phyloP scores from a whole-genome alignment of 2,329 filamentous ascomycete genomes.

The Ciborinia camelliae region DNA sequence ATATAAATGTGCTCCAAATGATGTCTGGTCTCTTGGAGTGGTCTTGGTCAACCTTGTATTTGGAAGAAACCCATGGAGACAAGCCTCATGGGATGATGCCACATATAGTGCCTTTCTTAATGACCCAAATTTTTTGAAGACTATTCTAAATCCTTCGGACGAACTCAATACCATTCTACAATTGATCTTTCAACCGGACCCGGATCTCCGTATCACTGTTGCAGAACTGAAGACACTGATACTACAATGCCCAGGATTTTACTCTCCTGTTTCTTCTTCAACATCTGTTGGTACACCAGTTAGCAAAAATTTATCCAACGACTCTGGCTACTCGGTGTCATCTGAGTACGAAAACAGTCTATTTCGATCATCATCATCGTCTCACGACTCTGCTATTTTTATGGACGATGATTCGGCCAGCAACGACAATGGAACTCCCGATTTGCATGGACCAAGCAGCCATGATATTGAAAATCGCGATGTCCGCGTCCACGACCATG shows the following conservation, averaged over 20 bases:
- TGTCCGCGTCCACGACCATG: not conserved
- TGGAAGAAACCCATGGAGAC: slow-evolving; percentile 98
- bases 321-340: slow-evolving; percentile 5
- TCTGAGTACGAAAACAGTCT: not conserved
- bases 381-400: slow-evolving; percentile 6
- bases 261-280: not conserved
- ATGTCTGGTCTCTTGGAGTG: slow-evolving; percentile 97
- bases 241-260: slow-evolving; percentile 54
- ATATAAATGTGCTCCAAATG: slow-evolving; percentile 91
- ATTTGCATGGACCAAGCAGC: not conserved
- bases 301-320: slow-evolving; percentile 1
- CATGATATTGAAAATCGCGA: not conserved
- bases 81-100: slow-evolving; percentile 87
- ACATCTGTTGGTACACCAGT: not conserved
- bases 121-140: slow-evolving; percentile 82
- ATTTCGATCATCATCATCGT: slow-evolving; percentile 3
- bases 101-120: slow-evolving; percentile 89
- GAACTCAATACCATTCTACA: slow-evolving; percentile 86
- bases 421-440: not conserved
- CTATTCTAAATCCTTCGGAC: slow-evolving; percentile 85
- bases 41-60: slow-evolving; percentile 97
- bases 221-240: slow-evolving; percentile 76
- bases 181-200: slow-evolving; percentile 83
- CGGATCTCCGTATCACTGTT: slow-evolving; percentile 76
- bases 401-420: not conserved